Evolutionary conservation across 768 basidiomycete genomes (phyloP).

Genomic region (Leccinellum luteum): DNA sequence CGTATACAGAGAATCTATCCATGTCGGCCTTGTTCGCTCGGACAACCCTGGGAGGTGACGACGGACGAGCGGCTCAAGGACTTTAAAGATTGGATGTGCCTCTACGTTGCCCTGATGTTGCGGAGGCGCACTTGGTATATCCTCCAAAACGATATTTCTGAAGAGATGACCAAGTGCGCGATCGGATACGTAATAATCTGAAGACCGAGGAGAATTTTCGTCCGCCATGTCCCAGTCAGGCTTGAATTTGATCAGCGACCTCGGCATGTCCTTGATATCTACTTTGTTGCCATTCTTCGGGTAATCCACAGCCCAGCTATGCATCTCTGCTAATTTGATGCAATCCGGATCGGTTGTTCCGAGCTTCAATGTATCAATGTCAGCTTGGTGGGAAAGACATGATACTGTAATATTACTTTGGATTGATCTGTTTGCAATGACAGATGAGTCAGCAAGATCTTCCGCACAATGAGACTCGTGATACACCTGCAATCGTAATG

Average conservation of each 20-base stretch:
- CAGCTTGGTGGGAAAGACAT: background rate
- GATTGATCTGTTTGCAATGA: slow-evolving; percentile 61
- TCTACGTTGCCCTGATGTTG: slow-evolving; percentile 14
- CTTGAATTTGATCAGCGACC: slow-evolving; percentile 58
- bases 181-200: slow-evolving; percentile 69
- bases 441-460: background rate
- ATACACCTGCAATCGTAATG: slow-evolving; percentile 66
- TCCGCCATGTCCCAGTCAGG: slow-evolving; percentile 79
- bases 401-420: slow-evolving; percentile 38
- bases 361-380: slow-evolving; percentile 35
- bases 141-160: slow-evolving; percentile 53
- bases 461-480: background rate
- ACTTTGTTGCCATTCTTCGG: slow-evolving; percentile 74
- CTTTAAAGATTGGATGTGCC: slow-evolving; percentile 32
- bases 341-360: slow-evolving; percentile 63
- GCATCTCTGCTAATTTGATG: slow-evolving; percentile 55
- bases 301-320: slow-evolving; percentile 70
- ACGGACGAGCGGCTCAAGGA: slow-evolving; percentile 21
- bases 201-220: slow-evolving; percentile 47
- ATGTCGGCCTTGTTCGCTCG: background rate
- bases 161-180: slow-evolving; percentile 72
- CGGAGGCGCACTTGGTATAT: slow-evolving; percentile 23
- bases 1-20: slow-evolving; percentile 20
- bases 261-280: slow-evolving; percentile 51
- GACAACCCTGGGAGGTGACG: slow-evolving; percentile 15